Base-by-base conservation (phyloP, 306 rosid species). In the Sicyos baderoa region DNA sequence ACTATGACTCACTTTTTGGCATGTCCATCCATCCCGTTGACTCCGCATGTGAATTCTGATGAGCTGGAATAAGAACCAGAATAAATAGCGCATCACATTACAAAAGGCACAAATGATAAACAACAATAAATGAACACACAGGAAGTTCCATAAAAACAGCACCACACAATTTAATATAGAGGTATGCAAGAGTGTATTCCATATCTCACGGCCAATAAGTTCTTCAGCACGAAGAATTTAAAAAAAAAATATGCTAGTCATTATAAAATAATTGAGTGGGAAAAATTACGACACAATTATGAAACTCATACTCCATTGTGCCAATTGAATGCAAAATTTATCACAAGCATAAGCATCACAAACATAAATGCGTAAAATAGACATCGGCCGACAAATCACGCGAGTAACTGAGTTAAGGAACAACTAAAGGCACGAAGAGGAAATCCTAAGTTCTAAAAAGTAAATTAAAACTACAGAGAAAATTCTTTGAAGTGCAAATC, bases 31-130 rank as follows among this genome's bases (percentile, higher is more conserved):
- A 53, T 54, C 80, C 49, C 75, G 85, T 45, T 45, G 71, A 65
- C 71, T 45, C 70, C 86, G 85, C 76, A 75, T 44, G 54, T 88
- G 87, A 74, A 88, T 85, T 78, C 94, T 75, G 63, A 80, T 48
- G 54, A 85, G 76, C 94, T 88, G 83, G 64, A 62, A 79, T 27
- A 68, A 66, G 17, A 85, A 73, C 65, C 64, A 17, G 73, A 54
- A 60, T 60, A 14, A 69, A 12, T 60, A 74, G 67, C 70, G 75
- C 52, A 56, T 32, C 58, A 52, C 29, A n/a, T 32, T 64, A 52
- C 29, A n/a, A 16, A 5, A 35, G n/a, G 42, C 22, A 70, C 2
- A 16, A 6, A 21, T 74, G 9, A 66, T 57, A 57, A 52, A 23
- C 13, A 50, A 72, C 48, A 27, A 42, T 17, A 54, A 66, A 49